These are phyloP conservation scores for Leptographium radiaticola DNA, from an alignment of 2,329 filamentous ascomycete species.

Conservation along the genomic window DNA sequence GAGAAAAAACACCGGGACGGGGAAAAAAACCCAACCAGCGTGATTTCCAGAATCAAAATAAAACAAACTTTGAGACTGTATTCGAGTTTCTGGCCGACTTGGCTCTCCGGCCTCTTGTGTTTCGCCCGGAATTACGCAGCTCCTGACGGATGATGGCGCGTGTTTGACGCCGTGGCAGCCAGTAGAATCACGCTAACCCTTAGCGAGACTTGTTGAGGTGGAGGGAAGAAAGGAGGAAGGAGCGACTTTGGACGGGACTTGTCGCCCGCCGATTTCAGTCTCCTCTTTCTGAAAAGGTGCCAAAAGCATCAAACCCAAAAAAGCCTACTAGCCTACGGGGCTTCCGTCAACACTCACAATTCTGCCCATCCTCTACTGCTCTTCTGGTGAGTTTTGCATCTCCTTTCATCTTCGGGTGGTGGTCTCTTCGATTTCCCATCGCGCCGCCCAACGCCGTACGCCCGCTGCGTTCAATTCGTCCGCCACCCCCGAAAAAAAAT, in stretches of 20 bases:
- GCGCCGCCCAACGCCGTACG: not conserved
- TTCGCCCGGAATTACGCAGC: not conserved
- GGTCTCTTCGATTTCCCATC: not conserved
- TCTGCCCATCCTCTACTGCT: not conserved
- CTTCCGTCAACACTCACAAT: not conserved
- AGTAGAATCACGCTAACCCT: slow-evolving; percentile 1
- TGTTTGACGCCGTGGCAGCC: not conserved
- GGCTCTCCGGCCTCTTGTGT: too few species aligned
- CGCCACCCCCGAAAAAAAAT: not conserved
- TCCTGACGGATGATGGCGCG: not conserved
- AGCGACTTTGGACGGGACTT: not conserved
- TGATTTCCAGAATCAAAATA: not conserved
- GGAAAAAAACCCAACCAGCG: not conserved
- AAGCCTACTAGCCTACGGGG: not conserved
- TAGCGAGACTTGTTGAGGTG: not conserved
- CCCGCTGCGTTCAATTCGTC: slow-evolving; percentile 1
- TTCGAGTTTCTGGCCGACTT: too few species aligned
- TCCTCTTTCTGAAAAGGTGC: slow-evolving; percentile 1
- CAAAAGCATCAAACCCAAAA: not conserved
- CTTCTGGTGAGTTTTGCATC: not conserved
- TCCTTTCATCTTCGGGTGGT: not conserved
- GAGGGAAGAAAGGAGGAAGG: slow-evolving; percentile 1
- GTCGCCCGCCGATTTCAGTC: slow-evolving; percentile 2
- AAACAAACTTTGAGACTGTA: too few species aligned
- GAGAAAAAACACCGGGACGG: not conserved